phyloP scores from a whole-genome alignment of 1,139 yeast species.

The Candida sp. region DNA sequence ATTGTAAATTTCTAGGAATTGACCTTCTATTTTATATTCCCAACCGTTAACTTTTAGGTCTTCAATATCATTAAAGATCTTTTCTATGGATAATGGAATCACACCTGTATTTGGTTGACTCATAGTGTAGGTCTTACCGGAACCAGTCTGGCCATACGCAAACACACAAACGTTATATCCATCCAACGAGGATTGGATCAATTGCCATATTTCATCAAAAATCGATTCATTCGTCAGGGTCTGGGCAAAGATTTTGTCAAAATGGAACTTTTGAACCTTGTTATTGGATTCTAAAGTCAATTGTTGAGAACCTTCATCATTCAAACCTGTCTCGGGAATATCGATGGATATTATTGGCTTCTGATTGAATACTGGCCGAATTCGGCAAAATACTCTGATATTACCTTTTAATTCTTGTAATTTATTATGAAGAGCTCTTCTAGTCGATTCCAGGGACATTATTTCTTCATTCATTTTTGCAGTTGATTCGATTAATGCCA shows the following conservation, averaged over 20 bases:
- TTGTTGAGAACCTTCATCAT: constrained; percentile 50
- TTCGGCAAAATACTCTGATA: constrained; percentile 85
- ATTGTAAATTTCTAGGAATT: constrained; percentile 87
- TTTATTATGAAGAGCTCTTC: constrained; percentile 71
- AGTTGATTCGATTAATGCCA: constrained; percentile 19
- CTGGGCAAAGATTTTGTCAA: constrained; percentile 75
- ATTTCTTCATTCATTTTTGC: constrained; percentile 9
- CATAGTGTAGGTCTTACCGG: constrained; percentile 96
- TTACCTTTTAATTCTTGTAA: constrained; percentile 90
- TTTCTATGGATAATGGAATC: constrained; percentile 73
- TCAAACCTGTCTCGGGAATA: constrained; percentile 48
- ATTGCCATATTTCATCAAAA: constrained; percentile 81
- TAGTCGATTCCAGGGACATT: constrained; percentile 20
- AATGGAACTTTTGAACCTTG: constrained; percentile 48
- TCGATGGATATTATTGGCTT: constrained; percentile 31
- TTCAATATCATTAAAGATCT: constrained; percentile 63
- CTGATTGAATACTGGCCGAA: constrained; percentile 51
- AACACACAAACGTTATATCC: constrained; percentile 92
- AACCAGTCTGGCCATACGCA: constrained; percentile 98
- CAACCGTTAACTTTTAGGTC: constrained; percentile 56
- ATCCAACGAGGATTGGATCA: constrained; percentile 86
- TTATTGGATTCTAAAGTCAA: constrained; percentile 22
- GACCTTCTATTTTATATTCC: constrained; percentile 66
- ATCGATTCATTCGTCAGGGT: constrained; percentile 54
- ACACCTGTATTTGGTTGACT: constrained; percentile 69